A percentile compares a stretch with the other conserved stretches of the same genome.
Evolutionary conservation across 257 asterid genomes (phyloP).

Genomic region (Scutellaria minor): DNA sequence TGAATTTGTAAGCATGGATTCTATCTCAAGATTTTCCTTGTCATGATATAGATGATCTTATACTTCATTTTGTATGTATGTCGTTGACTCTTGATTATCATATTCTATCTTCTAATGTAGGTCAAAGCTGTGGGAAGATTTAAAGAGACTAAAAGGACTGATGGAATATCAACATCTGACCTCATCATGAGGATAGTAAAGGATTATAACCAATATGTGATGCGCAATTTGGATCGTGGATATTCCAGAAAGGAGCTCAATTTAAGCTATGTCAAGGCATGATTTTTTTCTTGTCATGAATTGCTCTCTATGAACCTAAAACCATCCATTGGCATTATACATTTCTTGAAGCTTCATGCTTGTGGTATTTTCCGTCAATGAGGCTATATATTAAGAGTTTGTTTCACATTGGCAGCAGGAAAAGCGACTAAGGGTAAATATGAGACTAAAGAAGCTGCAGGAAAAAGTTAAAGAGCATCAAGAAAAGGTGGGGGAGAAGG

Average conservation of each 20-base stretch:
- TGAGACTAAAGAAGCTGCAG: slow-evolving; percentile 71
- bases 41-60: neutral
- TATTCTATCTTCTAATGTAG: slow-evolving; percentile 39
- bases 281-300: slow-evolving; percentile 27
- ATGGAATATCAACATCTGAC: slow-evolving; percentile 80
- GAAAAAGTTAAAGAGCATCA: slow-evolving; percentile 82
- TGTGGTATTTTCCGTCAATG: slow-evolving; percentile 2
- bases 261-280: slow-evolving; percentile 72
- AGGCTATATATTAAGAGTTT: slow-evolving; percentile 30
- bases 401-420: slow-evolving; percentile 52
- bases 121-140: slow-evolving; percentile 76
- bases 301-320: neutral
- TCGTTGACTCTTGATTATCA: slow-evolving; percentile 28
- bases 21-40: neutral
- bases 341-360: neutral
- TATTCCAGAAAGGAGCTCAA: slow-evolving; percentile 77
- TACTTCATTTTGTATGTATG: neutral
- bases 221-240: slow-evolving; percentile 86
- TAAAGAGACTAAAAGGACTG: slow-evolving; percentile 74
- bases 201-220: slow-evolving; percentile 75
- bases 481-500: slow-evolving; percentile 85
- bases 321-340: neutral
- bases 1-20: slow-evolving; percentile 64
- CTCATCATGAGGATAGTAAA: slow-evolving; percentile 80
- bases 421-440: slow-evolving; percentile 70